Percentiles rank a stretch among this genome's conserved stretches.
phyloP scores from a whole-genome alignment of 225 moss, liverwort and hornwort genomes.

The Polytrichum formosum region DNA sequence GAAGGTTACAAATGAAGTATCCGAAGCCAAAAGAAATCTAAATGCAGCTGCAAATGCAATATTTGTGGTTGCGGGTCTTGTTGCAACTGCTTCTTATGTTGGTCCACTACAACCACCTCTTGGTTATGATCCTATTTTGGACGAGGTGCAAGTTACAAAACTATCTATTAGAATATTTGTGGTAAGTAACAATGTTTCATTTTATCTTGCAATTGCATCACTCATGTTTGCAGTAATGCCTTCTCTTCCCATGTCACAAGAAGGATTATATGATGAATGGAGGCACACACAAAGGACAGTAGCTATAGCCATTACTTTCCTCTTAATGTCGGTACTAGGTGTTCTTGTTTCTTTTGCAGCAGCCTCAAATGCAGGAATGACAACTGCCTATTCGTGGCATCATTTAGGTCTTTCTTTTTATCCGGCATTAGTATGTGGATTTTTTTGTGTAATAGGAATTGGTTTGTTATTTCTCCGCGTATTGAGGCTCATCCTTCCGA shows the following conservation, averaged over 20 bases:
- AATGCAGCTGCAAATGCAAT: background rate
- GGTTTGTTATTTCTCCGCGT: background rate
- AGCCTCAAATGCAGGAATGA: background rate
- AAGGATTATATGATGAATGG: conserved; percentile 5
- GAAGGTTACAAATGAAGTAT: background rate
- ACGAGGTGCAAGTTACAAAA: background rate
- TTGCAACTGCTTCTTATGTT: background rate
- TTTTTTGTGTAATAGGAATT: background rate
- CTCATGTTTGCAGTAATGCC: conserved; percentile 11
- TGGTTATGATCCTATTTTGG: background rate
- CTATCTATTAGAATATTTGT: conserved; percentile 1
- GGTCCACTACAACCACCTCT: conserved; percentile 3
- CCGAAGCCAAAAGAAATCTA: background rate
- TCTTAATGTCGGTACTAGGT: background rate
- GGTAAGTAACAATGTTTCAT: conserved; percentile 2
- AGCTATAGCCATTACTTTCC: background rate
- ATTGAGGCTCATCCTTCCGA: background rate
- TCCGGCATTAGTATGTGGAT: background rate
- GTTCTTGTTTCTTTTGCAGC: conserved; percentile 7
- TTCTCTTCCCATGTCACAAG: conserved; percentile 11
- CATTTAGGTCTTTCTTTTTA: background rate
- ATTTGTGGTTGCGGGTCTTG: background rate
- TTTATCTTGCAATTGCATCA: conserved; percentile 15
- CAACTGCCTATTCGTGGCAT: background rate
- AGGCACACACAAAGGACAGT: background rate